Base-by-base conservation (phyloP, 176 grass and related monocot genomes). In the Ensete ventricosum region DNA sequence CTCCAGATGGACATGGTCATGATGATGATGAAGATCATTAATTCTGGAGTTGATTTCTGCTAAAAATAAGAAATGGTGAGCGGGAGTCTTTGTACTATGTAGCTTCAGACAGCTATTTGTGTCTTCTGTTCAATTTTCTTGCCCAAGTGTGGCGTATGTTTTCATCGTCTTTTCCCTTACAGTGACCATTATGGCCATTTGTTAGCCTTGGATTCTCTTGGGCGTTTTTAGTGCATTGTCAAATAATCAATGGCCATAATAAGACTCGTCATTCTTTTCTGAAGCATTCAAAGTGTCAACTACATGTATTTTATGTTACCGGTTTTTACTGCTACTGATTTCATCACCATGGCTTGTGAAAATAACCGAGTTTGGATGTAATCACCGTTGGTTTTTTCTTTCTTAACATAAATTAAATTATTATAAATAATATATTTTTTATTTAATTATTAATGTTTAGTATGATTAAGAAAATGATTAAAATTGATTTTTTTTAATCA, bases 1-100 rank as follows among this genome's bases (percentile, higher is more conserved):
- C 89, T 78, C 91, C 91, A 59, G 84, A 91, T 50, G 95, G 86
- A 9, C 88, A 91, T 84, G 82, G 89, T 0, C 82, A 88, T 3
- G 80, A 81, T 1, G 87, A 76, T 16, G 71, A 92, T 0, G 90
- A 89, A 82, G 86, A 83, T 62, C 77, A 96, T 54, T 90, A 69
- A 87, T 50, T 73, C 53, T 57, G 22, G 51, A 73, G 16, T 22
- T 29, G 72, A 27, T 9, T 11, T 57, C 20, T 34, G 52, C 53
- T 34, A 26, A 55, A 55, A 26, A 49, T 20, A 72, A 52, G 53
- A 72, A 22, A 50, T 52, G 13, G 20, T 22, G 2, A 51, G 49
- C 17, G 14, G 14, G 20, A 74, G 29, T 53, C 17, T 11, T 52
- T 14, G 9, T 52, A 21, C 12, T 62, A 19, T 72, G 6, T 43